Evolutionary conservation across 116 monocot species (phyloP).

Genomic region (Trichopus zeylanicus): DNA sequence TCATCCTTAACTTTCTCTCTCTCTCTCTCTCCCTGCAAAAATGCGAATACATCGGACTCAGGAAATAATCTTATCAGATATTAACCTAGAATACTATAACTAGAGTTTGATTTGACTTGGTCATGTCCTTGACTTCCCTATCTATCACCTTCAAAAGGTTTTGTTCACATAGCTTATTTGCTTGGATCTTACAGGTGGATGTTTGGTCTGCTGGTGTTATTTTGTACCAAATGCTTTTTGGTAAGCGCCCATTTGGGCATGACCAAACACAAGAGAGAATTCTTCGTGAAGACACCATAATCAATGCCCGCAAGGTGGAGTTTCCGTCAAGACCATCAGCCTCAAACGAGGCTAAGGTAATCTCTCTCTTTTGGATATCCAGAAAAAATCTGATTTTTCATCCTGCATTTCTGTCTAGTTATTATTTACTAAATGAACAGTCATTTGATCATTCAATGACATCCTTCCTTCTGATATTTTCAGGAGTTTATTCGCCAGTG

Average conservation of each 20-base stretch:
- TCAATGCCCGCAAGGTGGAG: conserved; percentile 94
- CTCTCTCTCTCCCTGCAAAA: too few species aligned
- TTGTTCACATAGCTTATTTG: too few species aligned
- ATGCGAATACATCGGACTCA: too few species aligned
- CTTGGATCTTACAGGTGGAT: conserved; percentile 92
- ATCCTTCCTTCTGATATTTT: not conserved
- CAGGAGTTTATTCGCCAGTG: conserved; percentile 93
- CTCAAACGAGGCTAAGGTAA: conserved; percentile 94
- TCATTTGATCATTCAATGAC: not conserved
- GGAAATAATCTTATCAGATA: too few species aligned
- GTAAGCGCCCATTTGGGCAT: conserved; percentile 92
- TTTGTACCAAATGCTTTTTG: conserved; percentile 98
- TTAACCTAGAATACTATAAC: too few species aligned
- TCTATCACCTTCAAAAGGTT: too few species aligned
- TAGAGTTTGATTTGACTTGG: too few species aligned
- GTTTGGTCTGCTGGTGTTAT: conserved; percentile 97
- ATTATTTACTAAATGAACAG: too few species aligned
- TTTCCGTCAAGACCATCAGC: conserved; percentile 86
- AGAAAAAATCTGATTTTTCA: not conserved
- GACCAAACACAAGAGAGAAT: conserved; percentile 97
- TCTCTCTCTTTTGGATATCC: not conserved
- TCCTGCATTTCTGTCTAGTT: too few species aligned
- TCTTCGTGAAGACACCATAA: conserved; percentile 94
- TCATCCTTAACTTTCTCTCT: too few species aligned
- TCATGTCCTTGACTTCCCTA: too few species aligned